Conservation (phyloP, 495 filamentous ascomycete genomes). For the Trypethelium eluteriae region DNA sequence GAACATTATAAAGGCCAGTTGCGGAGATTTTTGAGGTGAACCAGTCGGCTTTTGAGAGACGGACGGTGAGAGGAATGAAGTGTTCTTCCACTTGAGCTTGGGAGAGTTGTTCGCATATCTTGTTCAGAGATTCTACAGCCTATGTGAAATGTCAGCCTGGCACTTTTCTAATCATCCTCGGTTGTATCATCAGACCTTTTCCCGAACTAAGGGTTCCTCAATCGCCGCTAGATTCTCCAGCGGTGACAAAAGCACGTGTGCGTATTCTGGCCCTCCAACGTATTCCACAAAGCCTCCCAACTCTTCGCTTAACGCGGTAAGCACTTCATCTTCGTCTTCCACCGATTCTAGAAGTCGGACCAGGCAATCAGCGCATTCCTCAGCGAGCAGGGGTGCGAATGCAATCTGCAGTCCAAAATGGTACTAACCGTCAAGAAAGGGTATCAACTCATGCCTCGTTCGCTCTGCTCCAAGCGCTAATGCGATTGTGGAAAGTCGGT, state of each 20-base stretch:
- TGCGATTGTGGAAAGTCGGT: slow-evolving; percentile 94
- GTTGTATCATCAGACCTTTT: slow-evolving; percentile 60
- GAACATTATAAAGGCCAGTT: slow-evolving; percentile 84
- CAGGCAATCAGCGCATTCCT: slow-evolving; percentile 12
- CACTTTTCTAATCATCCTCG: neutral
- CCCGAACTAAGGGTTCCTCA: slow-evolving; percentile 92
- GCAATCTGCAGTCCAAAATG: neutral
- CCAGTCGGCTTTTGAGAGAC: slow-evolving; percentile 98
- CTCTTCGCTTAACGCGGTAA: slow-evolving; percentile 94
- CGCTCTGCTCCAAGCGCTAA: slow-evolving; percentile 89
- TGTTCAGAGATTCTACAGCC: slow-evolving; percentile 98
- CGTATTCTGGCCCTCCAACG: slow-evolving; percentile 86
- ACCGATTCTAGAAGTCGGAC: slow-evolving; percentile 68
- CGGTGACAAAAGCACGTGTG: slow-evolving; percentile 92
- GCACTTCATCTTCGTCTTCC: slow-evolving; percentile 96
- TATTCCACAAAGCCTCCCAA: slow-evolving; percentile 95
- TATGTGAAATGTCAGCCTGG: slow-evolving; percentile 36
- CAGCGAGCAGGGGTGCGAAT: too few relatives aligned
- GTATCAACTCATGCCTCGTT: slow-evolving; percentile 95
- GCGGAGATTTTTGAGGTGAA: slow-evolving; percentile 99
- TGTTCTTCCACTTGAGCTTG: slow-evolving; percentile 88
- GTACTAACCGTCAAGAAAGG: slow-evolving; percentile 86
- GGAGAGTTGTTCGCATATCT: slow-evolving; percentile 88
- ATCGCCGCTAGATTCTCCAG: slow-evolving; percentile 97
- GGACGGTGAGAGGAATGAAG: slow-evolving; percentile 88